Conservation (phyloP, 2,329 filamentous ascomycete species). For the Cercospora sesami region DNA sequence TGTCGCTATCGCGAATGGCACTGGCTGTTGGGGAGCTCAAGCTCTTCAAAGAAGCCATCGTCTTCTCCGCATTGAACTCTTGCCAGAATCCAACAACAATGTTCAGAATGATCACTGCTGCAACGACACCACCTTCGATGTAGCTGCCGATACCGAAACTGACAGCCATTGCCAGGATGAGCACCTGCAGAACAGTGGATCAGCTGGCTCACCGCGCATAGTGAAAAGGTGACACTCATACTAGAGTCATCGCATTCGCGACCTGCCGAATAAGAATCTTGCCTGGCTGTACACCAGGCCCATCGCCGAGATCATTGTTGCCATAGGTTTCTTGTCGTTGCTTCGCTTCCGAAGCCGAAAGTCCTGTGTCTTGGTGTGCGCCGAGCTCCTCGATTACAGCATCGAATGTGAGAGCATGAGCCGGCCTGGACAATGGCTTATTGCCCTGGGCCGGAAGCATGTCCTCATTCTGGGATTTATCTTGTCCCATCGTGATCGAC, state of each 20-base stretch:
- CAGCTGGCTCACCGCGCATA: slow-evolving; percentile 14
- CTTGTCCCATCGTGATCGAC: neutral
- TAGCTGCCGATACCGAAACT: slow-evolving; percentile 48
- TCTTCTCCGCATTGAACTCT: slow-evolving; percentile 51
- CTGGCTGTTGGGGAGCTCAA: slow-evolving; percentile 48
- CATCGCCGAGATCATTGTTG: slow-evolving; percentile 69
- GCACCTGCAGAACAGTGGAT: slow-evolving; percentile 38
- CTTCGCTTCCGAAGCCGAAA: slow-evolving; percentile 63
- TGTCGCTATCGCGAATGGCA: slow-evolving; percentile 48
- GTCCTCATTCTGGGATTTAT: neutral
- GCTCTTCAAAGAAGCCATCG: slow-evolving; percentile 50
- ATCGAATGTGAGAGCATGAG: slow-evolving; percentile 59
- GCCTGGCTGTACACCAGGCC: slow-evolving; percentile 66
- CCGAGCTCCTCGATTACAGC: slow-evolving; percentile 57
- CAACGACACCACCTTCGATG: slow-evolving; percentile 51
- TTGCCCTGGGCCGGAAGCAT: slow-evolving; percentile 33
- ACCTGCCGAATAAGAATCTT: slow-evolving; percentile 72
- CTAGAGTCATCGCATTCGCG: slow-evolving; percentile 72
- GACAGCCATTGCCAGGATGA: slow-evolving; percentile 50
- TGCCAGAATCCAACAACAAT: slow-evolving; percentile 49
- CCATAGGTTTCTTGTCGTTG: slow-evolving; percentile 61
- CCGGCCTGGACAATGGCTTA: slow-evolving; percentile 59
- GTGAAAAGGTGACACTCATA: slow-evolving; percentile 5
- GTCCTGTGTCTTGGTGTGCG: slow-evolving; percentile 65
- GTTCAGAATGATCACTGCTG: slow-evolving; percentile 48